phyloP scores from a whole-genome alignment of 1,284 basidiomycete genomes.

The Ustilago trichophora region DNA sequence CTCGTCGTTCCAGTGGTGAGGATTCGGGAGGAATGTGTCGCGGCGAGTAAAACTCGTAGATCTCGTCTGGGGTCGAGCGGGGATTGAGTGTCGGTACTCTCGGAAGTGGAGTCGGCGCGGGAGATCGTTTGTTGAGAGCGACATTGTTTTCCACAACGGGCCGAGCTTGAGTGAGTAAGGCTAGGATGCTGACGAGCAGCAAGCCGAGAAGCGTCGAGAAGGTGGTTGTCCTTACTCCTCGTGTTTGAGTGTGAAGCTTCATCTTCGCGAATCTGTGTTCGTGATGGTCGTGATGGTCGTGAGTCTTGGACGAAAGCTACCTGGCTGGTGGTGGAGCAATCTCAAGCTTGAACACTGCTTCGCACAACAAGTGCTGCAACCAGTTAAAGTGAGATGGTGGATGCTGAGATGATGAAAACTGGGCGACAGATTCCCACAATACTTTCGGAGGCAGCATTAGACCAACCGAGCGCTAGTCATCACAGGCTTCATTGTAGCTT shows the following conservation, averaged over 20 bases:
- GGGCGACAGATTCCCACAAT: no score
- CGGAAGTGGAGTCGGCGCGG: slow-evolving; percentile 30
- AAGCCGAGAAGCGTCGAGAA: not conserved
- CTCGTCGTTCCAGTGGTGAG: not conserved
- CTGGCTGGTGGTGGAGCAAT: no score
- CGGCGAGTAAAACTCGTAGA: slow-evolving; percentile 46
- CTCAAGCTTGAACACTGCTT: no score
- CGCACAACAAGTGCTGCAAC: no score
- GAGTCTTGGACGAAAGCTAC: not conserved
- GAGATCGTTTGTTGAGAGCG: slow-evolving; percentile 9
- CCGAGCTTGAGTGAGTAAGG: not conserved
- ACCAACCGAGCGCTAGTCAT: no score
- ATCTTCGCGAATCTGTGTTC: no score
- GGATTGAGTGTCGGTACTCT: slow-evolving; percentile 10
- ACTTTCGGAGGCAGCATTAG: no score
- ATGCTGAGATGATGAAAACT: no score
- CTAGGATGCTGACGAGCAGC: not conserved
- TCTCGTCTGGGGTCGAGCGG: slow-evolving; percentile 41
- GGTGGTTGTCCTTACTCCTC: not conserved
- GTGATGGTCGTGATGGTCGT: slow-evolving; percentile 1
- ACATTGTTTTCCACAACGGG: slow-evolving; percentile 3
- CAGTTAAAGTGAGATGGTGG: no score
- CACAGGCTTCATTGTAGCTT: no score
- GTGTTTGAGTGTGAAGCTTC: not conserved
- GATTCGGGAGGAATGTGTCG: not conserved